These are phyloP conservation scores for Artemisia tridentata DNA, from an alignment of 129 eudicot genomes.

Conservation along the genomic window DNA sequence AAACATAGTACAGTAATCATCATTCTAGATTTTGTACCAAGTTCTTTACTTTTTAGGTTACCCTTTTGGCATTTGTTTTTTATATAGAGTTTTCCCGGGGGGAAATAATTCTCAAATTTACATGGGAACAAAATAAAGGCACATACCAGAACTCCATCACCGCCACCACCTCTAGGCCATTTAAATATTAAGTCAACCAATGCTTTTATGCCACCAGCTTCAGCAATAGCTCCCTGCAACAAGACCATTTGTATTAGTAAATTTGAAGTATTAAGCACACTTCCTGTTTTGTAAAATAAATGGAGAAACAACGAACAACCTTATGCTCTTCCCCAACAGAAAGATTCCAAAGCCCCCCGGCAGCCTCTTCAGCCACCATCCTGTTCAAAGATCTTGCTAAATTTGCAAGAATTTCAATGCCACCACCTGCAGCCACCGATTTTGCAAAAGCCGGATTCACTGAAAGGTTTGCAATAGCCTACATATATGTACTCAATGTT, in stretches of 20 bases:
- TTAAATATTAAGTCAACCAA: slow-evolving; percentile 86
- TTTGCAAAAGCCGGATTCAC: slow-evolving; percentile 86
- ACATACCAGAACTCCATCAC: slow-evolving; percentile 95
- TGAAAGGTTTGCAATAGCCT: slow-evolving; percentile 95
- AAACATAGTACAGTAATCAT: background rate
- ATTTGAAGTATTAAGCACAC: background rate
- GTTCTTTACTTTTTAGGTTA: slow-evolving; percentile 7
- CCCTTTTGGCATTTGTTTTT: background rate
- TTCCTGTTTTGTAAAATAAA: background rate
- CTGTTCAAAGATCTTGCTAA: slow-evolving; percentile 89
- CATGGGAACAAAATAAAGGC: slow-evolving; percentile 16
- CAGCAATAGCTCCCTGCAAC: slow-evolving; percentile 84
- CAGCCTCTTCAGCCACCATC: slow-evolving; percentile 99
- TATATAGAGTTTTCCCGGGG: background rate
- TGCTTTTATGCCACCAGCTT: slow-evolving; percentile 93
- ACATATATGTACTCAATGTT: background rate
- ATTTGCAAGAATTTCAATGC: slow-evolving; percentile 68
- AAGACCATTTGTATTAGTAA: slow-evolving; percentile 3
- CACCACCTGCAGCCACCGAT: slow-evolving; percentile 94
- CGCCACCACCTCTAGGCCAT: slow-evolving; percentile 96
- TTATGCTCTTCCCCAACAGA: slow-evolving; percentile 99
- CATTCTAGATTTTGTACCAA: slow-evolving; percentile 8
- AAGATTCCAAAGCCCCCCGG: slow-evolving; percentile 98
- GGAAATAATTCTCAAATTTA: background rate
- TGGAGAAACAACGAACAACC: slow-evolving; percentile 42